Conservation (phyloP, 2,329 filamentous ascomycete species). For the Didymella glomerata region DNA sequence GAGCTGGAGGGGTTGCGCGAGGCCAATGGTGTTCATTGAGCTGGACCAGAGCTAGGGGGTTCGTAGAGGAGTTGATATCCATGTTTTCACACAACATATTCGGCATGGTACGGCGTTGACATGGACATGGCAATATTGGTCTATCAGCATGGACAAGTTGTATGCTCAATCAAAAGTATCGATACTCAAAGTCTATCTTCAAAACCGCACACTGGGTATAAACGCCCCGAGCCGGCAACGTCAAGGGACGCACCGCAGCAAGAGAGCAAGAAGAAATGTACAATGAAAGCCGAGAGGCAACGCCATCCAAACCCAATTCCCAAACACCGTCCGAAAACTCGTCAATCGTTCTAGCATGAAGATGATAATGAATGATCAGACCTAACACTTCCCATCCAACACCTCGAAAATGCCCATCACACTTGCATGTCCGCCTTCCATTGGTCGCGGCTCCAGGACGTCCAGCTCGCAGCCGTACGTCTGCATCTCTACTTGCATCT, state of each 20-base stretch:
- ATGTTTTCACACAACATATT: constrained; percentile 3
- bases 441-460: constrained; percentile 47
- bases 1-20: constrained; percentile 72
- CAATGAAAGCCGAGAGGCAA: constrained; percentile 9
- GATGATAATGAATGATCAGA: not conserved
- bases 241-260: not conserved
- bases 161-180: not conserved
- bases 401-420: constrained; percentile 53
- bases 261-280: constrained; percentile 14
- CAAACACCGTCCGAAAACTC: constrained; percentile 10
- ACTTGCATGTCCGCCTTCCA: constrained; percentile 27
- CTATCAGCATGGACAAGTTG: not conserved
- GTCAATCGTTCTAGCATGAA: constrained; percentile 3
- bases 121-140: not conserved
- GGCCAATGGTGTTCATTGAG: constrained; percentile 50
- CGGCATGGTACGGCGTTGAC: not conserved
- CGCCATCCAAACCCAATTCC: not conserved
- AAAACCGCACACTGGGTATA: constrained; percentile 18
- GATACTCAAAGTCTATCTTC: constrained; percentile 12
- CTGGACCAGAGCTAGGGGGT: not conserved
- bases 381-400: constrained; percentile 43
- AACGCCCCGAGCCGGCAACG: constrained; percentile 7
- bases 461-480: constrained; percentile 42
- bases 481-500: constrained; percentile 48
- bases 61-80: not conserved